phyloP scores from a whole-genome alignment of 192 early-diverging fungal genomes.

The Piromyces finnis region DNA sequence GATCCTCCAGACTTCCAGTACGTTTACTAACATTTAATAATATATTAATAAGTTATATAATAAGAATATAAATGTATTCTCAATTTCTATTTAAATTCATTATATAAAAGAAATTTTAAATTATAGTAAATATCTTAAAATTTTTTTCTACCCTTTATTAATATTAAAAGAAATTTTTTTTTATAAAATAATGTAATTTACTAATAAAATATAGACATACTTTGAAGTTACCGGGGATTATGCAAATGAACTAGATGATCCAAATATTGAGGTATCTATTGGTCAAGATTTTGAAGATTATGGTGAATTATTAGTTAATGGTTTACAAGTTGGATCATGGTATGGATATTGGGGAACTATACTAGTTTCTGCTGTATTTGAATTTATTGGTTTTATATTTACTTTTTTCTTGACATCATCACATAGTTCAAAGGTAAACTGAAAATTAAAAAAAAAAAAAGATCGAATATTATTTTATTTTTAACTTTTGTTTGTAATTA shows the following conservation, averaged over 20 bases:
- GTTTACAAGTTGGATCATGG: background rate
- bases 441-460: too few species aligned
- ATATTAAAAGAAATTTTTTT: too few species aligned
- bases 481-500: too few species aligned
- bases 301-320: background rate
- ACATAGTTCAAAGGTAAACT: background rate
- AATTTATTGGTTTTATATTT: background rate
- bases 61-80: too few species aligned
- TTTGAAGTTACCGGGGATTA: background rate
- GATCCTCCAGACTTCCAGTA: background rate
- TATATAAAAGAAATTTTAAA: too few species aligned
- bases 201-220: background rate
- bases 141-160: too few species aligned
- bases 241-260: background rate
- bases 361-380: background rate
- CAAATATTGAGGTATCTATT: background rate
- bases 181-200: too few species aligned
- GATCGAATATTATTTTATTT: too few species aligned
- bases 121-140: too few species aligned
- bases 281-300: background rate
- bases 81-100: too few species aligned
- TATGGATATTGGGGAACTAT: background rate
- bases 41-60: too few species aligned
- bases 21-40: too few species aligned
- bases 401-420: background rate